Evolutionary conservation across 441 rosid genomes (phyloP), one percentile per base, ranked within the genome.

Genomic region (Melastoma candidum): DNA sequence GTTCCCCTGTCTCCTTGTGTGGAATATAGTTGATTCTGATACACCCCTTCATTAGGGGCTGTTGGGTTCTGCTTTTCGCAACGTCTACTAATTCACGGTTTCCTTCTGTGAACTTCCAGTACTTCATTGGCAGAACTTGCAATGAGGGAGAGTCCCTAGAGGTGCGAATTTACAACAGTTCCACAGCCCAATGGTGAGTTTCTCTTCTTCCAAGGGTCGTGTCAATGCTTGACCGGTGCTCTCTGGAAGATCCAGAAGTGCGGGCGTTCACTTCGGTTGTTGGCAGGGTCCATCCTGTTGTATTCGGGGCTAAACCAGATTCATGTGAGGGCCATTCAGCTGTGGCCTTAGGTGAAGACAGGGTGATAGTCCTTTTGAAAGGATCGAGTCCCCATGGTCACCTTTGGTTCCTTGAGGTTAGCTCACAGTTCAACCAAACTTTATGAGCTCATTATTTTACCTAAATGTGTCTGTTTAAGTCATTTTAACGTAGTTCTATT

Each of bases 331-430:
- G 81, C 29, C 77, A 72, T 65, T 79, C 80, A 2, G 87, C 84
- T 29, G 67, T 83, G 36, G 68, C 66, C 56, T 53, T 83, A 45
- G 75, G 76, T 58, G 72, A 73, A 41, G 89, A 85, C 48, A 78
- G 85, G 46, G 74, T 92, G 26, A 63, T 92, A 68, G 75, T 87
- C 46, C 74, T 92, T 57, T 82, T 74, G 73, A 80, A 78, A 73
- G 95, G 80, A 32, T 69, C 87, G n/a, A 60, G 69, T 32, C 64
- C 80, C n/a, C 83, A 77, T 63, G 98, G 78, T 80, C 77, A 82
- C 69, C 54, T 81, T 52, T 92, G 94, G 94, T 92, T 92, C 72
- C 96, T 92, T 8, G 98, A 90, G 95, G 98, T 90, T 59, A 47
- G 86, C 69, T 43, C 47, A 39, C 17, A 13, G 50, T 48, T 46